These are phyloP conservation scores for Acephala macrosclerotiorum DNA, from an alignment of 2,329 filamentous ascomycete genomes.

Conservation along the genomic window DNA sequence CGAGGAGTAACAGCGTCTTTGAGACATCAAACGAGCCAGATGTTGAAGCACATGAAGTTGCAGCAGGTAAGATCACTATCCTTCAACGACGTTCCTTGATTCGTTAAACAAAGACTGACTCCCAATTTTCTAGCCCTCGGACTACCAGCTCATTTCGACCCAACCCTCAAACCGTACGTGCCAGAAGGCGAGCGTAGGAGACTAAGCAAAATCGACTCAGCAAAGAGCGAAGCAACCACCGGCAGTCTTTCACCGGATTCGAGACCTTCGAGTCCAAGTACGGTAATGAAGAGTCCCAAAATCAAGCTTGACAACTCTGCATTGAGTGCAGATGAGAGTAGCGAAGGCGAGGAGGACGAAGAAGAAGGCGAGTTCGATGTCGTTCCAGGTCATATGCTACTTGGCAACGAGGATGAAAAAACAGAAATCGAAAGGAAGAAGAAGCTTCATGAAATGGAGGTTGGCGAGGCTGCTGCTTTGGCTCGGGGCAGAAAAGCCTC, in stretches of 20 bases:
- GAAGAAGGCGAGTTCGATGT: conserved; percentile 46
- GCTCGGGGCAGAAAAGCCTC: conserved; percentile 8
- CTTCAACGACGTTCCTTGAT: not conserved
- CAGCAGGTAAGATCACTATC: conserved; percentile 45
- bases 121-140: conserved; percentile 55
- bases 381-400: conserved; percentile 37
- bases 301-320: conserved; percentile 37
- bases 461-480: conserved; percentile 8
- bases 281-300: conserved; percentile 52
- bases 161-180: conserved; percentile 65
- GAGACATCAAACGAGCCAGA: conserved; percentile 51
- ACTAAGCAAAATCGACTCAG: conserved; percentile 38
- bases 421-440: conserved; percentile 52
- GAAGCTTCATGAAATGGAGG: conserved; percentile 57
- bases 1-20: conserved; percentile 33
- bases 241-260: conserved; percentile 44
- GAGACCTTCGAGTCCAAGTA: conserved; percentile 44
- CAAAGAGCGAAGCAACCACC: conserved; percentile 36
- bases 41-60: conserved; percentile 70
- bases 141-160: conserved; percentile 67
- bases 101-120: not conserved
- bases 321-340: conserved; percentile 46
- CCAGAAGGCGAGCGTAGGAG: conserved; percentile 32
- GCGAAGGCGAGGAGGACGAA: conserved; percentile 45
- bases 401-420: conserved; percentile 33